Percentiles rank a stretch among this genome's conserved stretches.
Conservation (phyloP, 2,329 filamentous ascomycete species). For the Conoideocrella luteorostrata region DNA sequence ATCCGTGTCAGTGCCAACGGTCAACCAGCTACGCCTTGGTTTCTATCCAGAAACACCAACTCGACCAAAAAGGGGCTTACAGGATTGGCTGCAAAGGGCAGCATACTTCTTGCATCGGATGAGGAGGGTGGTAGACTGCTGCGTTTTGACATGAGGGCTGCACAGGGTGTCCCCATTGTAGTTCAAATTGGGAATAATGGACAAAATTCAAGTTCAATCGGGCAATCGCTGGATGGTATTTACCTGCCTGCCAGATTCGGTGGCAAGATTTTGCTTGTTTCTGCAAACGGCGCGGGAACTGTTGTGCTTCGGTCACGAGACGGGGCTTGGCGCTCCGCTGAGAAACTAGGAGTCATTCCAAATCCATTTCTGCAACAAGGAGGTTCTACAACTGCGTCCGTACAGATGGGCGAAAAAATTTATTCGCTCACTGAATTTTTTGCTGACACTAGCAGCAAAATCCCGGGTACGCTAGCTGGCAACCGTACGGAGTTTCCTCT, state of each 20-base stretch:
- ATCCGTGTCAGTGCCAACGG: conserved; percentile 26
- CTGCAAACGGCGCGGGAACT: conserved; percentile 24
- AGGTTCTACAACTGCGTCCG: conserved; percentile 6
- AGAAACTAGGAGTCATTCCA: conserved; percentile 27
- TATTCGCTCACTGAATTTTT: conserved; percentile 3
- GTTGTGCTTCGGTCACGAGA: conserved; percentile 30
- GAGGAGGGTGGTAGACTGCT: conserved; percentile 26
- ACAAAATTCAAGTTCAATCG: too few species aligned
- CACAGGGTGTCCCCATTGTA: not conserved
- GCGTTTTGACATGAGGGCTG: conserved; percentile 22
- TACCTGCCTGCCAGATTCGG: conserved; percentile 26
- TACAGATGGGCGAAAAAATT: conserved; percentile 10
- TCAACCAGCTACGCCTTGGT: conserved; percentile 20
- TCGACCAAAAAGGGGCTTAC: conserved; percentile 10
- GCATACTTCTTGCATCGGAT: conserved; percentile 25
- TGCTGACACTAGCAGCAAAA: not conserved
- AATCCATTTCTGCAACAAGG: conserved; percentile 12
- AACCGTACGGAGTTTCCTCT: conserved; percentile 1
- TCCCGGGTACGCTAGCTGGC: not conserved
- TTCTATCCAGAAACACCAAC: not conserved
- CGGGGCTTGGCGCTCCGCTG: conserved; percentile 24
- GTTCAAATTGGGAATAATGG: not conserved
- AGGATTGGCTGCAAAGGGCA: conserved; percentile 4
- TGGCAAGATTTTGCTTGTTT: conserved; percentile 26
- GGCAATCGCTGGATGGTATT: conserved; percentile 19